Conservation (phyloP, 1,139 yeast species). For the Candida sojae region DNA sequence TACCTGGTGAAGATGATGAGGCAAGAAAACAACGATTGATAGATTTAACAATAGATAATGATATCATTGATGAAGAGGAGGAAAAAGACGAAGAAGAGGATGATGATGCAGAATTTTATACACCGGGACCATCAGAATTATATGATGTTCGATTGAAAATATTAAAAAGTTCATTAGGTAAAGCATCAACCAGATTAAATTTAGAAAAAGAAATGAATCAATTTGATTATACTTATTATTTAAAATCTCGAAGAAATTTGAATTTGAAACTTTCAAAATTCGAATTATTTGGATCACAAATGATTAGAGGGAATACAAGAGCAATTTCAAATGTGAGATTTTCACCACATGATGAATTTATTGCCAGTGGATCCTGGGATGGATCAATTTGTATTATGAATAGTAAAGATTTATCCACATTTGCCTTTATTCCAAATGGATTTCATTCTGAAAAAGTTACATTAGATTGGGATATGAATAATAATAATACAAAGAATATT, state of each 20-base stretch:
- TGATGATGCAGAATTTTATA: slow-evolving; percentile 69
- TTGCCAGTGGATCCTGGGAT: slow-evolving; percentile 85
- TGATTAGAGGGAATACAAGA: slow-evolving; percentile 56
- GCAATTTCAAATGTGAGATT: slow-evolving; percentile 65
- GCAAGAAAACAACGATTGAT: slow-evolving; percentile 61
- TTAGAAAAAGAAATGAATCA: slow-evolving; percentile 18
- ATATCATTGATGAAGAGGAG: slow-evolving; percentile 18
- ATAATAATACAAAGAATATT: slow-evolving; percentile 11
- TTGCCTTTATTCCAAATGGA: slow-evolving; percentile 12
- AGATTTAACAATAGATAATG: slow-evolving; percentile 18
- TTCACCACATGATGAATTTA: slow-evolving; percentile 29
- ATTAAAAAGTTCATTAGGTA: slow-evolving; percentile 49
- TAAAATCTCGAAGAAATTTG: slow-evolving; percentile 48
- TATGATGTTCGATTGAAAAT: slow-evolving; percentile 54
- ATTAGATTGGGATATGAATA: slow-evolving; percentile 55
- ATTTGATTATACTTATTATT: slow-evolving; percentile 14
- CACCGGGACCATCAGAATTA: slow-evolving; percentile 71
- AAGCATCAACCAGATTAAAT: slow-evolving; percentile 45
- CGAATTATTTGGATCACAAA: slow-evolving; percentile 67
- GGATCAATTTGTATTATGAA: slow-evolving; percentile 56
- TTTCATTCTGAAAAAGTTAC: slow-evolving; percentile 63
- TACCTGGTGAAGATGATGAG: slow-evolving; percentile 61
- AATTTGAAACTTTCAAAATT: slow-evolving; percentile 37
- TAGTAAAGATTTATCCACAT: slow-evolving; percentile 31
- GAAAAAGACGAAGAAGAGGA: slow-evolving; percentile 30